These are phyloP conservation scores for Oryza glumipatula DNA, from an alignment of 176 grass and related monocot genomes.

Conservation along the genomic window DNA sequence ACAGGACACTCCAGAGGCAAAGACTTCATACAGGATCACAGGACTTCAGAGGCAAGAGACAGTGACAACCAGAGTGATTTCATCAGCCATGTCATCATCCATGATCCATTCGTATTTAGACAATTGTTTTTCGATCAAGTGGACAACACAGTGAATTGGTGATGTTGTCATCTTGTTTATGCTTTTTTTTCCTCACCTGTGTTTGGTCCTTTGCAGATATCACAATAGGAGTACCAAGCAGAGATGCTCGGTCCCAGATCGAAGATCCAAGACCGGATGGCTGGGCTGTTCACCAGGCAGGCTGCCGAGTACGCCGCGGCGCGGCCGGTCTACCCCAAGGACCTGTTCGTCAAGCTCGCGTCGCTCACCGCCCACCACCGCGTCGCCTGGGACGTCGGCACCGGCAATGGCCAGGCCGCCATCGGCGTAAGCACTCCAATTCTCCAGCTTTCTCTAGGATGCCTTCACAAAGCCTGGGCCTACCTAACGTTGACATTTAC, in stretches of 20 bases:
- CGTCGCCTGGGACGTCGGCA: conserved; percentile 61
- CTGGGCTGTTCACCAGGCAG: conserved; percentile 27
- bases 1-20: neutral
- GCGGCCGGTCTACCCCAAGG: conserved; percentile 37
- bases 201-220: conserved; percentile 7
- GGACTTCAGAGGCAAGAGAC: conserved; percentile 8
- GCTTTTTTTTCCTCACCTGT: neutral
- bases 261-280: neutral
- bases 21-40: neutral
- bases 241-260: neutral
- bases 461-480: neutral
- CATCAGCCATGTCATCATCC: conserved; percentile 14
- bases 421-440: conserved; percentile 36
- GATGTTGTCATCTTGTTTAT: neutral
- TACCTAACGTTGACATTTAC: neutral
- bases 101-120: neutral
- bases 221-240: neutral
- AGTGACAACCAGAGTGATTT: conserved; percentile 12
- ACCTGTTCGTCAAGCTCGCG: conserved; percentile 37
- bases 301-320: conserved; percentile 28
- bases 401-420: conserved; percentile 65
- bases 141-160: neutral
- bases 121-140: neutral
- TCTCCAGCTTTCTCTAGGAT: neutral
- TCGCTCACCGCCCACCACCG: conserved; percentile 43